Conservation (phyloP, 805 yeast species). For the Diddensiella transvaalensis region DNA sequence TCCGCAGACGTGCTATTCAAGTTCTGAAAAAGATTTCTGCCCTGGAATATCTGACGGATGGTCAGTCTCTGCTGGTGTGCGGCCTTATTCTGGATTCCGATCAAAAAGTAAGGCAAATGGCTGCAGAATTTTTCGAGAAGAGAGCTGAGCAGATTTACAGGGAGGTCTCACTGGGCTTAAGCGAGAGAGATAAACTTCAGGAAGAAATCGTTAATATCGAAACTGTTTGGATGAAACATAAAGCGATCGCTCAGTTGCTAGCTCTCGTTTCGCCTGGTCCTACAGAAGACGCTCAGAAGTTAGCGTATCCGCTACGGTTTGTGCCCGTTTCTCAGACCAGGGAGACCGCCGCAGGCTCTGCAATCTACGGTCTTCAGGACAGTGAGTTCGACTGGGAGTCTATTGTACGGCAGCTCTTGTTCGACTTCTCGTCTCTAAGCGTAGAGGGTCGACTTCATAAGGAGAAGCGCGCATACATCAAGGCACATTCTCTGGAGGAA, state of each 20-base stretch:
- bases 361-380: conserved; percentile 8
- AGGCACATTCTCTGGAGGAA: conserved; percentile 7
- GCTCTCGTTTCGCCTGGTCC: neutral
- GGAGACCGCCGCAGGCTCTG: conserved; percentile 16
- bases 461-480: conserved; percentile 3
- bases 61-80: conserved; percentile 45
- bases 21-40: conserved; percentile 54
- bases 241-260: conserved; percentile 12
- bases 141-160: conserved; percentile 1
- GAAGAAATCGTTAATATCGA: conserved; percentile 11
- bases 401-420: conserved; percentile 40
- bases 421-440: conserved; percentile 31
- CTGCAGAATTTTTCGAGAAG: conserved; percentile 46
- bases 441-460: neutral
- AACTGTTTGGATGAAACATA: conserved; percentile 19
- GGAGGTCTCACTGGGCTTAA: conserved; percentile 4
- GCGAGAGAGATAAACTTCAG: conserved; percentile 8
- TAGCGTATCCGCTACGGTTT: neutral
- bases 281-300: neutral
- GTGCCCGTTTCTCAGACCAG: conserved; percentile 5
- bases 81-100: conserved; percentile 39
- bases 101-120: conserved; percentile 40
- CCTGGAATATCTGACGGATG: conserved; percentile 61
- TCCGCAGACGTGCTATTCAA: conserved; percentile 48
- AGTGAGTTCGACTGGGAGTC: conserved; percentile 35